Evolutionary conservation across 805 yeast species (phyloP).

Genomic region (Kluyveromyces dobzhanskii): DNA sequence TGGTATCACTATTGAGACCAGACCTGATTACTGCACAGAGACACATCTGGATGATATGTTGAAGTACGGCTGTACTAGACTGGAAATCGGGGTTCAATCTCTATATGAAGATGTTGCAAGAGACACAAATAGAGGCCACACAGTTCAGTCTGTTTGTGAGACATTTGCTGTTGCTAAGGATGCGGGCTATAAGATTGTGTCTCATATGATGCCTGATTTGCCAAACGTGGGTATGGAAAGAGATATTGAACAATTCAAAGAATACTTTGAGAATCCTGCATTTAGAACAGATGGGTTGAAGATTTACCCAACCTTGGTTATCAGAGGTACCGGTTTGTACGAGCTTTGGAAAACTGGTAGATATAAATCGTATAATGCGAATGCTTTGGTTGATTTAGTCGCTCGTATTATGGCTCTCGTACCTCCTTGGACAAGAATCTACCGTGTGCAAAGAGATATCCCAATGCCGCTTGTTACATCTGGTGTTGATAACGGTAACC

Average conservation of each 20-base stretch:
- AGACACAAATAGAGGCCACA: conserved; percentile 96
- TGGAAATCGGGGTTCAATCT: conserved; percentile 95
- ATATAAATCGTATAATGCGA: conserved; percentile 90
- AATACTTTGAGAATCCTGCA: conserved; percentile 93
- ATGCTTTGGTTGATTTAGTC: conserved; percentile 86
- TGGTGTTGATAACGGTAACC: conserved; percentile 96
- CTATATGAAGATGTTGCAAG: conserved; percentile 97
- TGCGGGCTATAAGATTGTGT: conserved; percentile 94
- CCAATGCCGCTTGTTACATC: conserved; percentile 98
- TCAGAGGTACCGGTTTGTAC: conserved; percentile 93
- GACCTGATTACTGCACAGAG: conserved; percentile 97
- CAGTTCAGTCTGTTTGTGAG: conserved; percentile 92
- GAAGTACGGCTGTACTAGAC: conserved; percentile 90
- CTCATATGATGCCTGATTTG: conserved; percentile 99
- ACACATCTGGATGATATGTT: conserved; percentile 94
- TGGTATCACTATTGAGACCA: conserved; percentile 95
- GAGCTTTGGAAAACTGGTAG: conserved; percentile 96
- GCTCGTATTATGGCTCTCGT: conserved; percentile 94
- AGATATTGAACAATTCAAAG: conserved; percentile 90
- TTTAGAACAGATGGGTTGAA: conserved; percentile 96
- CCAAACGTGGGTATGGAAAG: conserved; percentile 99
- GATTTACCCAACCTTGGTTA: conserved; percentile 91
- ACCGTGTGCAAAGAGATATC: conserved; percentile 96
- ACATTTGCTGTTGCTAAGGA: conserved; percentile 95
- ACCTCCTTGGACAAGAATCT: conserved; percentile 99